These are phyloP conservation scores for Penicillium crystallinum DNA, from an alignment of 495 filamentous ascomycete genomes.

Conservation along the genomic window DNA sequence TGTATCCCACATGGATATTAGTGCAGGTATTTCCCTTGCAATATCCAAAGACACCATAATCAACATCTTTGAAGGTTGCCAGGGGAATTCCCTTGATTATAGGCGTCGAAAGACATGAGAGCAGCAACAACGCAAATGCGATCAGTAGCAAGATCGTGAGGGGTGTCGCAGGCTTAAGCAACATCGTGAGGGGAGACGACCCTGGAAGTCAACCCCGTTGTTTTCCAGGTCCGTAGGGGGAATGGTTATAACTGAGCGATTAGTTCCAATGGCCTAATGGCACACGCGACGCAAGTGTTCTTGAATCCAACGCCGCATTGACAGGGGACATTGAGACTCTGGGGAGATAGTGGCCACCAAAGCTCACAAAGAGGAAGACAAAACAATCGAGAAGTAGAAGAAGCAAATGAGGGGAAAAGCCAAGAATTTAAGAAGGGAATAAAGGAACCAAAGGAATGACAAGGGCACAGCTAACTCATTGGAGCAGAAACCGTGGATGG, in stretches of 20 bases:
- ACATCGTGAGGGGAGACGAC: slow-evolving; percentile 34
- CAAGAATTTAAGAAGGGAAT: neutral
- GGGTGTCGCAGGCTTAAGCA: slow-evolving; percentile 88
- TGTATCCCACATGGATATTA: slow-evolving; percentile 78
- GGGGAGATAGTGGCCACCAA: neutral
- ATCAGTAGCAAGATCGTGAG: slow-evolving; percentile 77
- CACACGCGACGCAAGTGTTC: neutral
- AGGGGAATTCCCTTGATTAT: slow-evolving; percentile 83
- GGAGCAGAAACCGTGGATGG: slow-evolving; percentile 9
- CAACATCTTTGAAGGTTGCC: slow-evolving; percentile 65
- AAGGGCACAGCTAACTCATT: slow-evolving; percentile 5
- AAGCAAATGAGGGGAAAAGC: slow-evolving; percentile 14
- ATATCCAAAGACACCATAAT: slow-evolving; percentile 92
- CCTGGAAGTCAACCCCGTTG: slow-evolving; percentile 4
- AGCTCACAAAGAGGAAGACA: neutral
- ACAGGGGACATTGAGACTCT: neutral
- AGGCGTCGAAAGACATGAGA: slow-evolving; percentile 90
- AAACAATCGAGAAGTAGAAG: slow-evolving; percentile 3
- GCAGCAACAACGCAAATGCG: slow-evolving; percentile 78
- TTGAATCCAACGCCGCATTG: slow-evolving; percentile 4
- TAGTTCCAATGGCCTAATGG: neutral
- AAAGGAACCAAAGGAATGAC: slow-evolving; percentile 15
- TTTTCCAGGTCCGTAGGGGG: too few species aligned
- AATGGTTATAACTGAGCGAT: neutral
- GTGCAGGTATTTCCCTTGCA: slow-evolving; percentile 64